Base-by-base conservation (phyloP, 495 filamentous ascomycete species). In the Bacidia gigantensis region DNA sequence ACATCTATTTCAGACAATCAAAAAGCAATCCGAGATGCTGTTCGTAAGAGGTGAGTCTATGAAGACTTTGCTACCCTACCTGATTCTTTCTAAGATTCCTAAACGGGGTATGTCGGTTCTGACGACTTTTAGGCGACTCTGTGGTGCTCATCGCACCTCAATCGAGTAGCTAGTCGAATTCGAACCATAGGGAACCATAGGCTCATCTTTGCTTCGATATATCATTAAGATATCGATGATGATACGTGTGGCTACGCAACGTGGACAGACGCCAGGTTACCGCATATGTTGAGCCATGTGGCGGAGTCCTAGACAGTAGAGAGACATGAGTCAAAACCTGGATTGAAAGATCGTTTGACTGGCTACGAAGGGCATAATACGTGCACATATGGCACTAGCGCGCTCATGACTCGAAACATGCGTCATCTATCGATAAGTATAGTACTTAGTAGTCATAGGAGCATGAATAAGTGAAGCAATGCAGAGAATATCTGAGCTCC, bases 1-100 rank as follows among this genome's bases (percentile, higher is more conserved):
- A 59, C 66, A 65, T 38, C 29, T 55, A 11, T 32, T 32, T n/a
- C 55, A 95, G 89, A 94, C 87, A 11, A 80, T 89, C 51, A 92
- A 88, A 67, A 94, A 93, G 69, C 90, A 95, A 62, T 89, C 87
- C 40, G 93, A 97, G 64, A 99, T 97, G 92, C 70, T 99, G n/a
- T 99, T 99, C 62, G 92, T 98, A 23, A 73, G 92, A 84, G 92
- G 90, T 94, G 65, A 50, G 77, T 69, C 1, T 3, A 26, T 3
- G 11, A 14, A 11, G 24, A 26, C 23, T 2, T 3, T 22, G 12
- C 14, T 43, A 41, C 40, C 39, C 38, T 17, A 38, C 2, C 21
- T 52, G 11, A 17, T 39, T 44, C 18, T 51, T 25, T 21, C 38
- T 11, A 26, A 26, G 29, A 14, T 35, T n/a, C n/a, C n/a, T n/a